Evolutionary conservation across 768 basidiomycete genomes (phyloP), one percentile per base, ranked within the genome.

Genomic region (Gymnopilus junonius): DNA sequence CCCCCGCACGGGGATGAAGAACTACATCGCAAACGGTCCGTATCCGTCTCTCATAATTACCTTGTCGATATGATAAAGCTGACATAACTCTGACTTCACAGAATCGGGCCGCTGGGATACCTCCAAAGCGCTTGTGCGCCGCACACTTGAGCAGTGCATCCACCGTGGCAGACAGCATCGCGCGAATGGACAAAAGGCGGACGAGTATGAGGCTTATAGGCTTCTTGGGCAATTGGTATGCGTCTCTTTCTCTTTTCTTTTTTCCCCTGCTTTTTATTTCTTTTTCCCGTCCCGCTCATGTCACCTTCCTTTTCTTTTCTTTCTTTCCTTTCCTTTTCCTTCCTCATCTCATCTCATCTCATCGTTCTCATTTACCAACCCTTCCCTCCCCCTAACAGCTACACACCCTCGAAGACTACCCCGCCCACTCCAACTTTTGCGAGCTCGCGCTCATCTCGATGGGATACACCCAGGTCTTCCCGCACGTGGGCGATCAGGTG

Each of bases 391-490:
- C n/a, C n/a, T n/a, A 8, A 32, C 23, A 91, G 90, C 77, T 92
- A 10, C 92, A 93, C 65, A 92, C 90, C 1, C 82, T 92, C 5
- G 94, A 95, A 72, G 94, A 97, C 71, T 95, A 92, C 72, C 79
- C 93, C 2, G 93, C 95, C 0, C 95, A 97, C 73, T 91, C 90
- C 58, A 93, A 97, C 78, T 96, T 92, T 72, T 93, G 91, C 79
- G 95, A 97, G 74, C 81, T 97, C 10, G 82, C 87, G 0, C 84
- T 98, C 12, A 85, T 90, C 35, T 80, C 82, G 0, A 79, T 94
- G 78, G 96, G 95, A 0, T 80, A 95, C 72, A 66, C 73, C 0
- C 79, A 94, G 43, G 89, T 97, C 3, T 98, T 97, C 76, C 74
- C 86, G 29, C 95, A 98, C 68, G 92, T 97, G 32, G 96, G 96